Conservation (phyloP, 2,329 filamentous ascomycete genomes). For the Didymella keratinophila region DNA sequence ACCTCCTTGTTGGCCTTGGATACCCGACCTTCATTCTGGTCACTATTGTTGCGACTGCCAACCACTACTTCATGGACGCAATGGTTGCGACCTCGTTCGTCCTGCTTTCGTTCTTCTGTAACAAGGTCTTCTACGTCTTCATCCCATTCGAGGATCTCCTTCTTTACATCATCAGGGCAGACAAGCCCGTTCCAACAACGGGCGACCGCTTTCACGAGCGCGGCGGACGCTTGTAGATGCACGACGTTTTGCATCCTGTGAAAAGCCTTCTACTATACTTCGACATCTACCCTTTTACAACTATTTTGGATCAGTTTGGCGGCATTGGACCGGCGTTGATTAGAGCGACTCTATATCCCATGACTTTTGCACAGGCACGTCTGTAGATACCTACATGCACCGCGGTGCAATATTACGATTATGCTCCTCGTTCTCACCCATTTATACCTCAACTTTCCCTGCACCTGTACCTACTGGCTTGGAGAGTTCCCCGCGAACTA, state of each 20-base stretch:
- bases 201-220: slow-evolving; percentile 55
- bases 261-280: slow-evolving; percentile 5
- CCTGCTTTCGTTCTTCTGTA: slow-evolving; percentile 57
- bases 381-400: slow-evolving; percentile 11
- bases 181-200: slow-evolving; percentile 64
- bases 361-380: slow-evolving; percentile 9
- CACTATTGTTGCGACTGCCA: slow-evolving; percentile 68
- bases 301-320: slow-evolving; percentile 9
- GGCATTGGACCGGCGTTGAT: slow-evolving; percentile 19
- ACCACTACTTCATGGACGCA: slow-evolving; percentile 67
- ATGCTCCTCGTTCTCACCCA: background rate
- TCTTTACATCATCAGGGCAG: slow-evolving; percentile 57
- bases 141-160: slow-evolving; percentile 62
- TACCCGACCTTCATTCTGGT: slow-evolving; percentile 64
- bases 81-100: slow-evolving; percentile 60
- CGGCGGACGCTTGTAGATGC: slow-evolving; percentile 41
- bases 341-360: slow-evolving; percentile 15
- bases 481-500: too few relatives aligned
- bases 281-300: slow-evolving; percentile 1
- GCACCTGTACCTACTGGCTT: background rate
- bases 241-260: background rate
- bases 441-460: too few relatives aligned
- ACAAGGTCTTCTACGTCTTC: slow-evolving; percentile 60
- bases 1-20: slow-evolving; percentile 57
- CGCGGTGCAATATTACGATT: slow-evolving; percentile 8